Base-by-base conservation (phyloP, 2,329 filamentous ascomycete genomes). In the Didymella pomorum region DNA sequence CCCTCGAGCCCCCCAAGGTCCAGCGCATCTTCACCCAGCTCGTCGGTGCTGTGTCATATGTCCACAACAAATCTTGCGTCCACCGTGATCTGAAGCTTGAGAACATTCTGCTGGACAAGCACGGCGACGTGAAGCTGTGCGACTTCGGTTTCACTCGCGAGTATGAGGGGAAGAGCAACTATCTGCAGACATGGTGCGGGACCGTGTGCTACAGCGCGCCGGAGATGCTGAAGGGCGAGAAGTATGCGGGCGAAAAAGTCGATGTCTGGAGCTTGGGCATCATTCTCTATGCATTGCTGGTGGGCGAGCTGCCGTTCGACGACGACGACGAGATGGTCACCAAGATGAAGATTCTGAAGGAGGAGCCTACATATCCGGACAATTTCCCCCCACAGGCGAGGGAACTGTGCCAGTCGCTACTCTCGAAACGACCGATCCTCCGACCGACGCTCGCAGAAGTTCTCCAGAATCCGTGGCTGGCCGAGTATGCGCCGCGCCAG, bases 81-180 rank as follows among this genome's bases (percentile, higher is more conserved):
- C 95, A 99, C 77, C 91, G 95, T 68, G 95, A 99, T 76, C 82
- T 99, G 53, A 99, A 99, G 79, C 84, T 99, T 71, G 95, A 99
- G 76, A 96, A 96, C 72, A 97, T 99, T 58, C 82, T 99, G 44
- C 85, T 99, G 67, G 95, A 99, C 80, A 98, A 96, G 77, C 85
- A 97, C 73, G 94, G 96, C 74, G 97, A 98, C 72, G 95, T 99
- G 67, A 99, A 99, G 79, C 81, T 99, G 60, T 94, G 96, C 67
- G 95, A 99, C 76, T 99, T 99, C 80, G 95, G 95, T 18, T 99
- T 99, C 74, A 99, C 95, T 11, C 86, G 95, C 65, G 95, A 99
- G 79, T 99, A 99, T 76, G 93, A 97, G 78, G 94, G 94, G 60
- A 93, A 96, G 70, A 87, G 92, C 28, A 98, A 93, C 76, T 94